Conservation (phyloP, 768 basidiomycete species). For the Leucocoprinus leucothites region DNA sequence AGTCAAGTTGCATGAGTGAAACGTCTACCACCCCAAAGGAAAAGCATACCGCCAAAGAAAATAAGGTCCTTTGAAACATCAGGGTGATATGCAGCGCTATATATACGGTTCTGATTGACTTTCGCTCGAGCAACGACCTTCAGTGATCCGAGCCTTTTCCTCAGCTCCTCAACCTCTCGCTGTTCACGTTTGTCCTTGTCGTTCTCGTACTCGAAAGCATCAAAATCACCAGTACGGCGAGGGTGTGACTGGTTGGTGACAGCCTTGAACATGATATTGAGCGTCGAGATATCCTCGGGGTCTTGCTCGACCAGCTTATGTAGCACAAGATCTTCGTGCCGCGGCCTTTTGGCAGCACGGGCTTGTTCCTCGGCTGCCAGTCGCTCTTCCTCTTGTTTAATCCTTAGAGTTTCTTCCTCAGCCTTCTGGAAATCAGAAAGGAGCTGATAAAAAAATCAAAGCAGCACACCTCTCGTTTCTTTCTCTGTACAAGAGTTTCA, state of each 20-base stretch:
- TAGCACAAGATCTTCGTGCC: conserved; percentile 65
- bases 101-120: conserved; percentile 71
- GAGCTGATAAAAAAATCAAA: neutral
- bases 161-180: conserved; percentile 49
- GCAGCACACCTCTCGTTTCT: conserved; percentile 58
- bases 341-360: conserved; percentile 62
- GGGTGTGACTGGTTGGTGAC: conserved; percentile 33
- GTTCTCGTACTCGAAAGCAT: conserved; percentile 48
- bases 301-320: conserved; percentile 47
- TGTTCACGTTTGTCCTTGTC: conserved; percentile 45
- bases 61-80: conserved; percentile 76
- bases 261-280: conserved; percentile 43
- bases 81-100: conserved; percentile 80
- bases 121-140: conserved; percentile 77
- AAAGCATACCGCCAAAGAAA: conserved; percentile 73
- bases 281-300: conserved; percentile 39
- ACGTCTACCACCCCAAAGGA: neutral
- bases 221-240: conserved; percentile 40
- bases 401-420: conserved; percentile 46
- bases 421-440: conserved; percentile 27
- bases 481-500: conserved; percentile 62
- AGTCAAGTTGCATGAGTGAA: conserved; percentile 5
- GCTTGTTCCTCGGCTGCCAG: conserved; percentile 60
- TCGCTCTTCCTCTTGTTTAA: conserved; percentile 59
- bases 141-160: conserved; percentile 49